These are phyloP conservation scores for Hymenoscyphus infarciens DNA, from an alignment of 2,329 filamentous ascomycete species.

Conservation along the genomic window DNA sequence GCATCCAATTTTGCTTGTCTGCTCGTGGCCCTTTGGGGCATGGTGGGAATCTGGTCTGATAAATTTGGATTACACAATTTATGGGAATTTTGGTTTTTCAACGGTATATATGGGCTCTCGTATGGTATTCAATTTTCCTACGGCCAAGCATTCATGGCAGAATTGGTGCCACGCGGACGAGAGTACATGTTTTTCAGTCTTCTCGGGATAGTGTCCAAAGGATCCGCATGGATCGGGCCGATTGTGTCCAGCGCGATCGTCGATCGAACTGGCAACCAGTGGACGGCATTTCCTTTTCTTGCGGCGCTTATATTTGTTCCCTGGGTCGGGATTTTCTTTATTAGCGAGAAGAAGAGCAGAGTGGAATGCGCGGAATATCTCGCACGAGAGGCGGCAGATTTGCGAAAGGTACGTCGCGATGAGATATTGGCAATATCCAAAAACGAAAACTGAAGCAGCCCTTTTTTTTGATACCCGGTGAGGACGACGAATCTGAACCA, in stretches of 20 bases:
- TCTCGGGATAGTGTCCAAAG: constrained; percentile 34
- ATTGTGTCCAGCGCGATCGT: constrained; percentile 34
- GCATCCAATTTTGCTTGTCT: constrained; percentile 29
- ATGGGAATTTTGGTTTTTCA: constrained; percentile 36
- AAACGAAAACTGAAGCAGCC: not conserved
- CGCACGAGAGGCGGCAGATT: constrained; percentile 23
- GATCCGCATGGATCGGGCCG: constrained; percentile 34
- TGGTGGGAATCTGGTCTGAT: constrained; percentile 33
- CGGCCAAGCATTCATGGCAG: constrained; percentile 34
- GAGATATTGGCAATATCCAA: not conserved
- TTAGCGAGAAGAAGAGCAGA: constrained; percentile 31
- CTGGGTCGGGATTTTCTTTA: constrained; percentile 33
- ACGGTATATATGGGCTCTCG: constrained; percentile 29
- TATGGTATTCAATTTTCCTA: constrained; percentile 32
- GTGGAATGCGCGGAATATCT: constrained; percentile 33
- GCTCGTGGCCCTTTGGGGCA: constrained; percentile 31
- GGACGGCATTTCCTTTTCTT: constrained; percentile 31
- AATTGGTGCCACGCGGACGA: constrained; percentile 31
- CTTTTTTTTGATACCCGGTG: not conserved
- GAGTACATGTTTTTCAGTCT: constrained; percentile 36
- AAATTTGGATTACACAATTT: constrained; percentile 33
- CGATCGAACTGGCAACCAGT: constrained; percentile 31
- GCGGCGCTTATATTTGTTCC: constrained; percentile 32
- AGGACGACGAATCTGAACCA: not conserved
- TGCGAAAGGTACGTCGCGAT: constrained; percentile 24